A percentile compares a stretch with the other conserved stretches of the same genome.
Conservation (phyloP, 805 yeast genomes). For the Sungouiozyma intestinalis region DNA sequence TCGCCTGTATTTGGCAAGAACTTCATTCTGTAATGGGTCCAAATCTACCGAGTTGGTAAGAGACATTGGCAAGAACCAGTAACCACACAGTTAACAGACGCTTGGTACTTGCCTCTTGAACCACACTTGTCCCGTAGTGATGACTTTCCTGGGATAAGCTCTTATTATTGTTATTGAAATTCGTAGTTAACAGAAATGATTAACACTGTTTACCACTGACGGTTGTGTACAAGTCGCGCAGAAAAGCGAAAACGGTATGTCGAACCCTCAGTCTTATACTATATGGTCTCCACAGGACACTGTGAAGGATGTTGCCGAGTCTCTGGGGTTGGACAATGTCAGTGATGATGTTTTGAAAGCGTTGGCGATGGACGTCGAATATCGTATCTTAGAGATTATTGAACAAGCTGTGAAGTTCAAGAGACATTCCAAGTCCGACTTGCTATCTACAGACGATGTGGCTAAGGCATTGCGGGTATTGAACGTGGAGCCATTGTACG, state of each 20-base stretch:
- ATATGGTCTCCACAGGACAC: slow-evolving; percentile 98
- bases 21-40: slow-evolving; percentile 24
- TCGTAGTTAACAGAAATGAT: background rate
- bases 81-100: too few relatives aligned
- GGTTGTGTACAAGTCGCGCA: background rate
- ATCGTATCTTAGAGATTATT: slow-evolving; percentile 85
- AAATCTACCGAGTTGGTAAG: slow-evolving; percentile 1
- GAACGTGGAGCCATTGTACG: slow-evolving; percentile 90
- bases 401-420: slow-evolving; percentile 95
- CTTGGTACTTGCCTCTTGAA: too few relatives aligned
- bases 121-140: too few relatives aligned
- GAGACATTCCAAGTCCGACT: slow-evolving; percentile 83
- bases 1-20: slow-evolving; percentile 21
- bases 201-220: background rate
- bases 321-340: slow-evolving; percentile 64
- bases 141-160: too few relatives aligned
- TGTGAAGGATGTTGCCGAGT: slow-evolving; percentile 90
- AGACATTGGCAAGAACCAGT: background rate
- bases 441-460: slow-evolving; percentile 72
- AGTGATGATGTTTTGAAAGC: slow-evolving; percentile 91
- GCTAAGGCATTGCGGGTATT: slow-evolving; percentile 71
- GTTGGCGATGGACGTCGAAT: slow-evolving; percentile 98
- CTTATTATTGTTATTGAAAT: background rate
- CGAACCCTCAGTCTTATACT: slow-evolving; percentile 53
- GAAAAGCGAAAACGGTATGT: slow-evolving; percentile 6